Base-by-base conservation (phyloP, 2,329 filamentous ascomycete species). In the Aciculosporium take region DNA sequence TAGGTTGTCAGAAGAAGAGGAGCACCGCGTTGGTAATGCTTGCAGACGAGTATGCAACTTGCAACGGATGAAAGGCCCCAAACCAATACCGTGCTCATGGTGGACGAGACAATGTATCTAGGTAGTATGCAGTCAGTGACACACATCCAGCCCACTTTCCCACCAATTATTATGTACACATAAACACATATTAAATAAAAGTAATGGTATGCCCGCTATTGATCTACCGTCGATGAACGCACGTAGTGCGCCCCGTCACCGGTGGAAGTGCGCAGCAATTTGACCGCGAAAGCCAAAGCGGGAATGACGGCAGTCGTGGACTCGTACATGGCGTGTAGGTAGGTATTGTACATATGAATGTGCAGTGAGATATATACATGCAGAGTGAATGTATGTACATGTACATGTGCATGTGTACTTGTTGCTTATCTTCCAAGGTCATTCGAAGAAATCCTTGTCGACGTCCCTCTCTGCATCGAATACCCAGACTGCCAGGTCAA, bases 241-340 rank as follows among this genome's bases (percentile, higher is more conserved):
- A 18, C 8, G 18, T 17, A 21, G 39, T 18, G 24, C 31, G 25
- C 25, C 18, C n/a, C 24, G 32, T 40, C 24, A 24, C 33, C 25
- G 17, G 39, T 33, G 23, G 27, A 37, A 18, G 29, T 15, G 17
- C 32, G 27, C 30, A 21, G 27, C 20, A 33, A 21, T 25, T 17
- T 41, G 39, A 13, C 20, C 20, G 9, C 29, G 17, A 27, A 40
- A 24, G 39, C 31, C 31, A 34, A 29, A 35, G 39, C 31, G 39
- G 39, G 39, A 34, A 34, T 17, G 31, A 28, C 15, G n/a, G 18
- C 12, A 23, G 24, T 34, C 15, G 20, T 17, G n/a, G 29, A 30
- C 9, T 18, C 9, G 10, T 33, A 12, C 7, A 33, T n/a, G n/a
- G n/a, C n/a, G n/a, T n/a, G n/a, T n/a, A n/a, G n/a, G n/a, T n/a